Base-by-base conservation (phyloP, 495 filamentous ascomycete genomes). In the Lepraria neglecta region DNA sequence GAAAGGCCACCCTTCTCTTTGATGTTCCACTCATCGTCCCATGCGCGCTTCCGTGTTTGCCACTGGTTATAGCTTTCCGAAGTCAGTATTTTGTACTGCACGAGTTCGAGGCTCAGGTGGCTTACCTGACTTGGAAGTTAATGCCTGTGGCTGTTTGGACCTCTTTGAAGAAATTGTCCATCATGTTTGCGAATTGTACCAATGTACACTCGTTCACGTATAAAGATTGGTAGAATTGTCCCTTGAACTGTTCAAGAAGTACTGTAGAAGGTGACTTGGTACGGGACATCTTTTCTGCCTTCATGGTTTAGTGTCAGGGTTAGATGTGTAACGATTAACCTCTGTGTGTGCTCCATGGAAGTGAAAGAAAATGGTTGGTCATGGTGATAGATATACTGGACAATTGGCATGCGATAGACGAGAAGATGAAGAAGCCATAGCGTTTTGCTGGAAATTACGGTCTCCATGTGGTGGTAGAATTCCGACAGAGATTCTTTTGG, bases 101-200 rank as follows among this genome's bases (percentile, higher is more conserved):
- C 1, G 6, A 12, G 30, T 15, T 54, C 17, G 2, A 15, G 31
- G 21, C 28, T 54, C 17, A 1, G 7, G 30, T 2, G 17, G 21
- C 51, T 19, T 54, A 54, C 51, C 51, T 31, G 28, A 54, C 51
- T 38, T 54, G 31, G 3, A 54, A 33, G 10, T 54, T 28, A n/a
- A 54, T n/a, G 17, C 35, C n/a, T 38, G 51, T 54, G 7, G 19
- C 6, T 6, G 31, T 28, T 33, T 33, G 28, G 11, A 35, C 19
- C 19, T 54, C 31, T 28, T 33, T 54, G 51, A 54, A 54, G 12
- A 54, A 33, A 17, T 54, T 54, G 51, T 54, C 51, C 51, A 54
- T 54, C 51, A 54, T 38, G 10, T n/a, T 31, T 19, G 51, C 31
- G 17, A 54, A 54, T 1, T 54, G 28, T 12, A 54, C 51, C 17